Evolutionary conservation across 1,139 yeast species (phyloP), one percentile per base, ranked within the genome.

Genomic region (Entelexis sorbosivorans): DNA sequence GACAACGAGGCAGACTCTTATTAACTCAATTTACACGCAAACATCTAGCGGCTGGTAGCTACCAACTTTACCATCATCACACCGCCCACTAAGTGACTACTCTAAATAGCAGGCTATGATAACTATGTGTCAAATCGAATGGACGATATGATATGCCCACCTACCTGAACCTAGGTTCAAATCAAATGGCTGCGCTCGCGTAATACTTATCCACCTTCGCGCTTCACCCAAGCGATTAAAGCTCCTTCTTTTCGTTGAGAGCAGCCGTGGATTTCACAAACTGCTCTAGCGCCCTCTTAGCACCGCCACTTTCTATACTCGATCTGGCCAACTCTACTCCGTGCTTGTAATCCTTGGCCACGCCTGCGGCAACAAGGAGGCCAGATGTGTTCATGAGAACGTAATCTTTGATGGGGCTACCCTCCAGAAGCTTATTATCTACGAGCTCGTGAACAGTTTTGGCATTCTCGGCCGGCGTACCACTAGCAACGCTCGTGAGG

Each of bases 391-490:
- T 91, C 75, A 91, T 69, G 55, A 89, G 67, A 20, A 91, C 91
- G 67, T 88, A 91, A 68, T 91, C 96, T 50, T 82, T 79, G 20
- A 89, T 68, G 1, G 98, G 87, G 60, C 73, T 74, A 48, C 75
- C 69, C 2, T 70, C 69, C 48, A 72, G 77, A 26, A 76, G 72
- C 53, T 72, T 67, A 53, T 79, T 82, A 36, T 71, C 66, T 50
- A 85, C 71, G 17, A 87, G 75, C 52, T 77, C 75, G 51, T 67
- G 67, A 52, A 91, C 74, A 1, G 76, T 63, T 5, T 64, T 68
- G 0, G 98, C 96, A 64, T 91, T 91, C 62, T 86, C 85, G 35
- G 72, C 73, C 0, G 98, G 95, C 0, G 96, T 84, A 4, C 95
- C 94, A 1, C 95, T 84, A 48, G 75, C 74, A 20, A 93, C 96